These are phyloP conservation scores for Tetracentron sinense DNA, from an alignment of 164 flowering plant genomes.

Conservation along the genomic window DNA sequence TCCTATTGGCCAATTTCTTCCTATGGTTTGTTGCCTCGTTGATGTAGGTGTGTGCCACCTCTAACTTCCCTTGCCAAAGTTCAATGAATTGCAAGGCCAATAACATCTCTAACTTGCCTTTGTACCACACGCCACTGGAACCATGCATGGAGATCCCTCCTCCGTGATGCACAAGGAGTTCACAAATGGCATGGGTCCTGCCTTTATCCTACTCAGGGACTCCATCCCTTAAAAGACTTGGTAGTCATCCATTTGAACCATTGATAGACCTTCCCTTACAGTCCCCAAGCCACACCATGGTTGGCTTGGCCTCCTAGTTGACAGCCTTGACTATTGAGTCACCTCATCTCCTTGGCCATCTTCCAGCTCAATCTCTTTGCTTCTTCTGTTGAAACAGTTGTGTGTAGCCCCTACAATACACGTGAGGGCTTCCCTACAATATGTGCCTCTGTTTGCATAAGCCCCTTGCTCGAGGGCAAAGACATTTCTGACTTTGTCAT, in stretches of 20 bases:
- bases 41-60: no score
- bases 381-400: not conserved
- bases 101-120: no score
- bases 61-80: no score
- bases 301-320: no score
- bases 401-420: not conserved
- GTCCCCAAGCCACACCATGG: not conserved
- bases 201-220: not conserved
- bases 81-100: no score
- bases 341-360: not conserved
- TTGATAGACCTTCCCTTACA: not conserved
- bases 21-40: no score
- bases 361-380: not conserved
- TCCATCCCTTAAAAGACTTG: not conserved
- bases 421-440: not conserved
- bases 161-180: not conserved
- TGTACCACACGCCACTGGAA: not conserved
- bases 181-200: not conserved
- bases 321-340: not conserved
- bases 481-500: not conserved
- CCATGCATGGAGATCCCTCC: not conserved
- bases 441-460: not conserved
- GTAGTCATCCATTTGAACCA: not conserved
- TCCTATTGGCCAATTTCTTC: no score
- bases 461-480: not conserved